Base-by-base conservation (phyloP, 495 filamentous ascomycete species). In the Penicillium subrubescens region DNA sequence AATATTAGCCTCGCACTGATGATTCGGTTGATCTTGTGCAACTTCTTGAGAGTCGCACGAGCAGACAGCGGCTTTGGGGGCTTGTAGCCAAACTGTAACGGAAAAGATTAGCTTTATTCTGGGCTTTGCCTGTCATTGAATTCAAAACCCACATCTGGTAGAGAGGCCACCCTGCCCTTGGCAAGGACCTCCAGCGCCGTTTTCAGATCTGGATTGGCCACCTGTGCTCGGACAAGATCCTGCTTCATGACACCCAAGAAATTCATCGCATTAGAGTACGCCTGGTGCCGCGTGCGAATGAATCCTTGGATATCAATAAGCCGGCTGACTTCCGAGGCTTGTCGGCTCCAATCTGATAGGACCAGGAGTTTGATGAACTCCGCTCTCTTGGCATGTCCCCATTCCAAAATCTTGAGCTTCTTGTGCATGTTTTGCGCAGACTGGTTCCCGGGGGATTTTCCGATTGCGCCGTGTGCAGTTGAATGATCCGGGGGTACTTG, bases 301-400 rank as follows among this genome's bases (percentile, higher is more conserved):
- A 93, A 93, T 12, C 80, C 77, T 71, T 89, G 87, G 55, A 98
- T 76, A 77, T 97, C 94, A 67, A 97, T 94, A 39, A 97, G 80
- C 72, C 87, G 89, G 68, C 88, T 89, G 39, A 98, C 89, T 56
- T 89, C 85, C 31, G 84, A 82, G 29, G 88, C 89, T 68, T 92
- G 91, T 66, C 88, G 86, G 72, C 90, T 90, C 95, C 95, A 99
- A 72, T 91, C 88, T 3, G 88, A 87, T 43, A 99, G 86, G 17
- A 98, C 92, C 14, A 97, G 83, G 17, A 92, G 83, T 77, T 99
- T 97, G 71, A 95, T 92, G 78, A 96, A 98, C 61, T 88, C 87
- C 17, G 84, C 86, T 62, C 90, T 79, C 46, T 85, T 84, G 12
- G 80, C 74, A 55, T 89, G 81, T 6, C 89, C 86, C 74, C 91